Conservation (phyloP, 2,329 filamentous ascomycete genomes). For the Cladophialophora bantiana region DNA sequence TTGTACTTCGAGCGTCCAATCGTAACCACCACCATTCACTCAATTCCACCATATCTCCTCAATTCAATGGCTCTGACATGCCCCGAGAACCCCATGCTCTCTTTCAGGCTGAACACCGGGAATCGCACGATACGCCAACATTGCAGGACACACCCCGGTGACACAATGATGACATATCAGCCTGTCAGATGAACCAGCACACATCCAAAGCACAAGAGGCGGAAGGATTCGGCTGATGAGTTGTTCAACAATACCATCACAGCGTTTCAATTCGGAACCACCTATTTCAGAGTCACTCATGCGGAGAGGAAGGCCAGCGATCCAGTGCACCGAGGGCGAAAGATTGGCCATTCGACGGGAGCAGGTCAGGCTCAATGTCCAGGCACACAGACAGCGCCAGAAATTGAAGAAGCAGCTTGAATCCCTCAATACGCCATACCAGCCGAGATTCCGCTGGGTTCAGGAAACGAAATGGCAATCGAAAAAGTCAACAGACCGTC, state of each 20-base stretch:
- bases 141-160: neutral
- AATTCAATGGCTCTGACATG: neutral
- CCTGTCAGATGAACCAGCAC: neutral
- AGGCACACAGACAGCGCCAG: conserved; percentile 16
- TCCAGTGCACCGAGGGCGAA: neutral
- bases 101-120: neutral
- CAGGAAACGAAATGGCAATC: conserved; percentile 11
- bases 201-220: neutral
- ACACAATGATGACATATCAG: neutral
- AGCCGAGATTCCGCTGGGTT: conserved; percentile 12
- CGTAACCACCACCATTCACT: neutral
- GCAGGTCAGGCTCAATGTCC: conserved; percentile 20
- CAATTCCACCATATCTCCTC: neutral
- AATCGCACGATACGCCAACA: neutral
- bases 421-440: neutral
- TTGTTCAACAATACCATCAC: neutral
- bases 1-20: neutral
- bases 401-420: conserved; percentile 18
- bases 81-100: neutral
- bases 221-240: neutral
- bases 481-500: neutral
- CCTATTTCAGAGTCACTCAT: neutral
- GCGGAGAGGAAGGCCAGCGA: neutral
- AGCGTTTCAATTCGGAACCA: neutral
- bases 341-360: conserved; percentile 12